A percentile compares a stretch with the other conserved stretches of the same genome.
Evolutionary conservation across 129 eudicot genomes (phyloP).

Genomic region (Apium graveolens): DNA sequence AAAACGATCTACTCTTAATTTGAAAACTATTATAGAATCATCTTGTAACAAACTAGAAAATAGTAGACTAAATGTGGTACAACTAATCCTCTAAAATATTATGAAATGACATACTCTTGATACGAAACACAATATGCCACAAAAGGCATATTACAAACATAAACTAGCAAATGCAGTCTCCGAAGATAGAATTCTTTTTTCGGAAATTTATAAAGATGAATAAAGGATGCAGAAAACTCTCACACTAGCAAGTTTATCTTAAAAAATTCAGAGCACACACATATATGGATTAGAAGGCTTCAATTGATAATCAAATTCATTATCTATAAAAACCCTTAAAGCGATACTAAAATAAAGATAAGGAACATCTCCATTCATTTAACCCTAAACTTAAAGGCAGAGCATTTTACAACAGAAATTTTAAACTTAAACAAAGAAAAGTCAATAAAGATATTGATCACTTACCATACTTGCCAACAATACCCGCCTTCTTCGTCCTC

Average conservation of each 20-base stretch:
- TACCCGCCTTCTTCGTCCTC: constrained; percentile 46
- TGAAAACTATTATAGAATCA: not conserved
- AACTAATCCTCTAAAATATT: not conserved
- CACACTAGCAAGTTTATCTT: not conserved
- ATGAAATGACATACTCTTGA: not conserved
- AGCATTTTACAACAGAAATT: not conserved
- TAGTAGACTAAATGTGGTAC: too few species aligned
- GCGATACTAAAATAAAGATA: not conserved
- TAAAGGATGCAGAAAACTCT: not conserved
- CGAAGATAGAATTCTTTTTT: too few species aligned
- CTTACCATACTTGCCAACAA: constrained; percentile 42
- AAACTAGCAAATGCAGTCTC: not conserved
- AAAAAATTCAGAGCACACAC: not conserved
- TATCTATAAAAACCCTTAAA: not conserved
- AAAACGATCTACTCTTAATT: too few species aligned
- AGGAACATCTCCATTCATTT: not conserved
- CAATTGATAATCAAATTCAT: not conserved
- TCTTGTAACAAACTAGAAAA: not conserved
- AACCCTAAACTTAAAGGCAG: not conserved
- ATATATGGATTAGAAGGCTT: too few species aligned
- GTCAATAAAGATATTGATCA: too few species aligned
- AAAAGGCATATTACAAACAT: not conserved
- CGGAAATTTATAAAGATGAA: not conserved
- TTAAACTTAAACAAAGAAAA: not conserved
- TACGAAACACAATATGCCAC: not conserved